Base-by-base conservation (phyloP, 345 rosid species). In the Moricandia moricandioides region DNA sequence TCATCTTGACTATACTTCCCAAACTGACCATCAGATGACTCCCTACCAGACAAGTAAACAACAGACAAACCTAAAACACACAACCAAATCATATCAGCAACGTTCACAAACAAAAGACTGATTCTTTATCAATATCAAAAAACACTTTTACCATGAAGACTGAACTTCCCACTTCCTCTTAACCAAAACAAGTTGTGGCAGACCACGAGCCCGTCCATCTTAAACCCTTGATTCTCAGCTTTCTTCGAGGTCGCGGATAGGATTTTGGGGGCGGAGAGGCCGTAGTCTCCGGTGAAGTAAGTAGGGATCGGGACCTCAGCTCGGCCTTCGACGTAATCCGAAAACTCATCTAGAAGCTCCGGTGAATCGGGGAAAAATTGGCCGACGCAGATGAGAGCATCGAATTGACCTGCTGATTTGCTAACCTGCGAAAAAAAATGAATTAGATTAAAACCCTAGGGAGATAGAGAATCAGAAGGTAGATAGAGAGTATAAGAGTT, bases 101-200 rank as follows among this genome's bases (percentile, higher is more conserved):
- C 5, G 7, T 29, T 2, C 60, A 55, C 58, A 45, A 12, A 39
- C 24, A 33, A 29, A 51, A 21, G 57, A 5, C 1, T 47, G 35
- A 57, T 59, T 59, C 29, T 16, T 21, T 7, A 9, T 34, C 16
- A 69, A 69, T 12, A 17, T 17, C 5, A n/a, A 12, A 33, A 57
- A 33, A 65, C 67, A 24, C 18, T 9, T 39, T 14, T 80, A 94
- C 97, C 92, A 8, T 80, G 85, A 43, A 94, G 81, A 26, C 78
- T 86, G 86, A 91, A 91, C 75, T 88, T 94, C 74, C 96, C 98
- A 71, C 97, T 90, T 85, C 97, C 96, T 80, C 86, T 86, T 60
- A 94, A 83, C 98, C 96, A 94, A 72, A 69, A 87, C 49, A 91
- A 80, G 62, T 91, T 91, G 59, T 84, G 78, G 18, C 84, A 80